phyloP scores from a whole-genome alignment of 2,329 filamentous ascomycete species.

The Fusarium beomiforme region DNA sequence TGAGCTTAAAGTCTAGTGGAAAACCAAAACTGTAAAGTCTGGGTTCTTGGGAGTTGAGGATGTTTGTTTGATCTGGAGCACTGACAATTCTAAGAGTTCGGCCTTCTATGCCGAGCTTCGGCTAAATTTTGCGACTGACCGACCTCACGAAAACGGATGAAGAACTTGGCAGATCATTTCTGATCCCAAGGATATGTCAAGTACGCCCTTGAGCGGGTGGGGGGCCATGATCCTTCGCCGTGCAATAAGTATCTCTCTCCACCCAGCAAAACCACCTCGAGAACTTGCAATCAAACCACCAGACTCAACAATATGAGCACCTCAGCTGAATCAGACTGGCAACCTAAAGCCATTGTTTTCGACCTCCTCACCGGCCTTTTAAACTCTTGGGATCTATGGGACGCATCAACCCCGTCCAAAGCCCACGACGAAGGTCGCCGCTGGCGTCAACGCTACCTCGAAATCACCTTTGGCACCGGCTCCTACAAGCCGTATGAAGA shows the following conservation, averaged over 20 bases:
- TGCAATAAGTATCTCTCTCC: background rate
- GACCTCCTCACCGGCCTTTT: constrained; percentile 54
- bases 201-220: background rate
- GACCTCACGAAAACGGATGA: background rate
- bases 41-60: no score
- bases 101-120: background rate
- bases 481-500: constrained; percentile 48
- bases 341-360: constrained; percentile 50
- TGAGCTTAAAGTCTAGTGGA: background rate
- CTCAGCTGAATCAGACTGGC: constrained; percentile 29
- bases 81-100: background rate
- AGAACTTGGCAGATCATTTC: background rate
- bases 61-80: background rate
- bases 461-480: constrained; percentile 50
- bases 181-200: background rate
- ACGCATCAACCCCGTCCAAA: constrained; percentile 43
- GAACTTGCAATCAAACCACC: no score
- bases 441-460: constrained; percentile 52
- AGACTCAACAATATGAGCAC: fast-evolving
- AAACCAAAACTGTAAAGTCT: constrained; percentile 14
- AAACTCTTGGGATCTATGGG: constrained; percentile 53
- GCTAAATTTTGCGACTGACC: background rate
- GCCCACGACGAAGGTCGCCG: constrained; percentile 40
- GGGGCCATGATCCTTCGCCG: background rate
- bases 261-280: no score